Percentiles rank a stretch among this genome's conserved stretches.
Conservation (phyloP, 495 filamentous ascomycete genomes). For the Glarea lozoyensis region DNA sequence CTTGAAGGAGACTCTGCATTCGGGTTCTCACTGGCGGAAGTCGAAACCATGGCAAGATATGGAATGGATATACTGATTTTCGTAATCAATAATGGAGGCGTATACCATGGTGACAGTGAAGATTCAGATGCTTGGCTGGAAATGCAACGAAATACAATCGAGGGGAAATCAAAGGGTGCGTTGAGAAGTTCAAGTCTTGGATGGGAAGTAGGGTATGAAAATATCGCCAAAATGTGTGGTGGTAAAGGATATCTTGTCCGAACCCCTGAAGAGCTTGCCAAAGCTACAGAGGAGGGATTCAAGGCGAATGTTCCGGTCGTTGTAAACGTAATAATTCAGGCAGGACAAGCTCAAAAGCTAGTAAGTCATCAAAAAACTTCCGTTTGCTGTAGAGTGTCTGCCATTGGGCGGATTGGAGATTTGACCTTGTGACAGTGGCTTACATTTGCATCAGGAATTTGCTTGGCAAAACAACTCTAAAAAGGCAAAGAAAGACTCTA, state of each 20-base stretch:
- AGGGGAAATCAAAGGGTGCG: slow-evolving; percentile 21
- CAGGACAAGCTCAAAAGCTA: slow-evolving; percentile 42
- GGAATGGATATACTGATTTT: slow-evolving; percentile 52
- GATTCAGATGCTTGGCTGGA: slow-evolving; percentile 26
- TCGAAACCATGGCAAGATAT: slow-evolving; percentile 58
- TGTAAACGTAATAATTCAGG: slow-evolving; percentile 53
- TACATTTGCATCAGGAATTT: slow-evolving; percentile 12
- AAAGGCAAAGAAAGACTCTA: slow-evolving; percentile 15
- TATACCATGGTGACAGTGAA: slow-evolving; percentile 47
- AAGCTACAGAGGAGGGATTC: slow-evolving; percentile 44
- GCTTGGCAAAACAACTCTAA: slow-evolving; percentile 21
- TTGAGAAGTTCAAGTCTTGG: slow-evolving; percentile 47
- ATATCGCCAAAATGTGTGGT: slow-evolving; percentile 47
- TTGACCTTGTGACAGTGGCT: not conserved
- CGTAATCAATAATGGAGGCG: slow-evolving; percentile 57
- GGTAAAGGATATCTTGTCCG: slow-evolving; percentile 46
- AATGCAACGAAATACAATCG: slow-evolving; percentile 25
- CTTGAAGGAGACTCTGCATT: slow-evolving; percentile 57
- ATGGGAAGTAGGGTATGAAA: slow-evolving; percentile 51
- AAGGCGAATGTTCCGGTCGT: slow-evolving; percentile 38
- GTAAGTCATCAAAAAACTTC: slow-evolving; percentile 14
- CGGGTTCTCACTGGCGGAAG: slow-evolving; percentile 53
- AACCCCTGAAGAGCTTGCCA: slow-evolving; percentile 42
- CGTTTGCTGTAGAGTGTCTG: not conserved
- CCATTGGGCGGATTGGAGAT: not conserved